Evolutionary conservation across 2,329 filamentous ascomycete species (phyloP).

Genomic region (Setomelanomma holmii): DNA sequence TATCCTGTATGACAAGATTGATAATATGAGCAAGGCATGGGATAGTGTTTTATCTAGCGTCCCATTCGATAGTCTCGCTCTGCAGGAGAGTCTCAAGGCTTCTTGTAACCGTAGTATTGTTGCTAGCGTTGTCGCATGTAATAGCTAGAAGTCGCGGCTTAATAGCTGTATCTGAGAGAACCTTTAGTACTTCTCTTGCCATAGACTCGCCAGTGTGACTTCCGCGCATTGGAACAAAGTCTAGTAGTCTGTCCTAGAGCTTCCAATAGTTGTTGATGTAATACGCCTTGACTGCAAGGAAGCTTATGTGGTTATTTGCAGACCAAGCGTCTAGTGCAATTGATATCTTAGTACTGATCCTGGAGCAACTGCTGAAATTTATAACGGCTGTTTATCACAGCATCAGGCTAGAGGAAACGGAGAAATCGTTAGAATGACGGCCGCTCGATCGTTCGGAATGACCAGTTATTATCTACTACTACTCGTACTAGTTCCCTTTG

Average conservation of each 20-base stretch:
- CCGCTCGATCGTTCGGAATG: conserved; percentile 1
- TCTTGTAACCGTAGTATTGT: conserved; percentile 1
- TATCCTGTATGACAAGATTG: conserved; percentile 8
- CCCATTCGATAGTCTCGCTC: neutral
- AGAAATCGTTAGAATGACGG: conserved; percentile 11
- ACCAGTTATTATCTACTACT: conserved; percentile 12
- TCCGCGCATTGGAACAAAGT: conserved; percentile 7
- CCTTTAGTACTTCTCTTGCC: conserved; percentile 2
- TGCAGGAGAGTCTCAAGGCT: neutral
- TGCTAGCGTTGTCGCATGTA: conserved; percentile 6
- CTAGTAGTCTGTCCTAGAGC: conserved; percentile 8
- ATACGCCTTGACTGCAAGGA: conserved; percentile 9
- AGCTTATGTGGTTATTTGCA: conserved; percentile 9
- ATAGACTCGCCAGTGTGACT: conserved; percentile 3
- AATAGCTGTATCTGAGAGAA: conserved; percentile 1
- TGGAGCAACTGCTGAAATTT: conserved; percentile 6
- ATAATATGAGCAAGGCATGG: conserved; percentile 9
- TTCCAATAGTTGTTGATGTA: conserved; percentile 9
- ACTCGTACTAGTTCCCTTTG: conserved; percentile 9
- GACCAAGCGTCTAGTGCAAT: conserved; percentile 7
- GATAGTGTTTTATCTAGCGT: conserved; percentile 1
- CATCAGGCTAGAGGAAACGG: conserved; percentile 1
- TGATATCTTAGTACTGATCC: conserved; percentile 7
- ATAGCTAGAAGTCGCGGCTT: conserved; percentile 5
- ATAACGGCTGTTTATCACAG: conserved; percentile 11